A percentile compares a stretch with the other conserved stretches of the same genome.
Conservation (phyloP, 805 yeast genomes). For the Scheffersomyces stipitis region DNA sequence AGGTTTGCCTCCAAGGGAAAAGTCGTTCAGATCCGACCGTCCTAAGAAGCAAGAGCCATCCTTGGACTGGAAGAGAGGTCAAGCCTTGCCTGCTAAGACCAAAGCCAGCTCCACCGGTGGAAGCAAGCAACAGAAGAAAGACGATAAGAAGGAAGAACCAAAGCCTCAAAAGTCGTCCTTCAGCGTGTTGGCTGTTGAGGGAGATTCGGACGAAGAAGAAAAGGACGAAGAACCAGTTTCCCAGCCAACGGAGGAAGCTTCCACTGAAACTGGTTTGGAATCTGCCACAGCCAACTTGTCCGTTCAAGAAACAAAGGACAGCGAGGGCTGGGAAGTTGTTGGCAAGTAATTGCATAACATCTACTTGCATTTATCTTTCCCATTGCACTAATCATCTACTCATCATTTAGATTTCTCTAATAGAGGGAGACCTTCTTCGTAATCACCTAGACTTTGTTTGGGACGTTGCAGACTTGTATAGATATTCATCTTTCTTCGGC, state of each 20-base stretch:
- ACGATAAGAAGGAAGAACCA: conserved; percentile 19
- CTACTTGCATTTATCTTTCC: background rate
- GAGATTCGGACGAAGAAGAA: conserved; percentile 51
- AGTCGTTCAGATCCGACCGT: conserved; percentile 24
- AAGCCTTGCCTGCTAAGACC: conserved; percentile 24
- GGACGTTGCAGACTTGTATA: background rate
- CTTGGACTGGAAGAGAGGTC: conserved; percentile 41
- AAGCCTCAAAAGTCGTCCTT: conserved; percentile 47
- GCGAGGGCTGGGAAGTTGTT: conserved; percentile 49
- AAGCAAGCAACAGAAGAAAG: conserved; percentile 8
- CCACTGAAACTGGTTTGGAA: conserved; percentile 26
- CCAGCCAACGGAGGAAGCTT: conserved; percentile 11
- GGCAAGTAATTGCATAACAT: conserved; percentile 40
- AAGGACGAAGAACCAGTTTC: conserved; percentile 6
- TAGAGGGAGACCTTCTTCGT: too few species aligned
- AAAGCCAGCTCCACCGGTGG: conserved; percentile 2
- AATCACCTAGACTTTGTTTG: background rate
- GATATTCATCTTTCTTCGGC: conserved; percentile 4
- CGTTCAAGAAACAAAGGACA: conserved; percentile 28
- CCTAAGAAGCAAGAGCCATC: conserved; percentile 26
- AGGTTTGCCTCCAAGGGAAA: conserved; percentile 35
- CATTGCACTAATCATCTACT: too few species aligned
- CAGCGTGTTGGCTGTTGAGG: conserved; percentile 49
- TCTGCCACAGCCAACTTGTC: conserved; percentile 41
- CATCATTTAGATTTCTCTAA: too few species aligned